Conservation (phyloP, 805 yeast species). For the Barnettozyma siamensis region DNA sequence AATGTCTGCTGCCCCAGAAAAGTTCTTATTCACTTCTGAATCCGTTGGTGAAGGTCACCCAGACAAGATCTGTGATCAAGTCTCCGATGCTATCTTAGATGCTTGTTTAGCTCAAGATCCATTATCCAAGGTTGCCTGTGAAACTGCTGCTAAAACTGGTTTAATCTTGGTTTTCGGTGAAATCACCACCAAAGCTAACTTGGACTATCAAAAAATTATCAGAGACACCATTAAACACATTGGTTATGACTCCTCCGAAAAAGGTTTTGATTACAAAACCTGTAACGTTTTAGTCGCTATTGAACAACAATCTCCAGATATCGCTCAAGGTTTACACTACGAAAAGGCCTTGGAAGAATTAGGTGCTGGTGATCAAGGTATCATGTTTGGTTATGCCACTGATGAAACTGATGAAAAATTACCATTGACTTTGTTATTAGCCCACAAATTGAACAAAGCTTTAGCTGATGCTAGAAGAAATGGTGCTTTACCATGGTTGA, state of each 20-base stretch:
- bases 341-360: constrained; percentile 93
- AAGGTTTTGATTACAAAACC: constrained; percentile 98
- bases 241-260: constrained; percentile 93
- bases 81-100: constrained; percentile 95
- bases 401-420: constrained; percentile 97
- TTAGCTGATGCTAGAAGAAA: constrained; percentile 97
- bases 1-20: constrained; percentile 26
- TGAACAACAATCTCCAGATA: constrained; percentile 99
- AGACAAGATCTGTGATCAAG: constrained; percentile 97
- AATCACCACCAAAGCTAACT: constrained; percentile 91
- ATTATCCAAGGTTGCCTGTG: constrained; percentile 97
- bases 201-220: constrained; percentile 95
- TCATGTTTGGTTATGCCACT: constrained; percentile 99
- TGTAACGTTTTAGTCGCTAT: constrained; percentile 98
- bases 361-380: constrained; percentile 99
- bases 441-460: constrained; percentile 95
- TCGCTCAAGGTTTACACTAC: constrained; percentile 98
- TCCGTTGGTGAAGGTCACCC: constrained; percentile 95
- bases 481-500: constrained; percentile 91
- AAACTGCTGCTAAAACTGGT: constrained; percentile 98
- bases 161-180: constrained; percentile 99
- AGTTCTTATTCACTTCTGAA: constrained; percentile 73
- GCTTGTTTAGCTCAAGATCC: constrained; percentile 97
- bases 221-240: constrained; percentile 98
- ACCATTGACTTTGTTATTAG: constrained; percentile 89